Evolutionary conservation across 2,329 filamentous ascomycete genomes (phyloP).

Genomic region (Cladosporium sphaerospermum): DNA sequence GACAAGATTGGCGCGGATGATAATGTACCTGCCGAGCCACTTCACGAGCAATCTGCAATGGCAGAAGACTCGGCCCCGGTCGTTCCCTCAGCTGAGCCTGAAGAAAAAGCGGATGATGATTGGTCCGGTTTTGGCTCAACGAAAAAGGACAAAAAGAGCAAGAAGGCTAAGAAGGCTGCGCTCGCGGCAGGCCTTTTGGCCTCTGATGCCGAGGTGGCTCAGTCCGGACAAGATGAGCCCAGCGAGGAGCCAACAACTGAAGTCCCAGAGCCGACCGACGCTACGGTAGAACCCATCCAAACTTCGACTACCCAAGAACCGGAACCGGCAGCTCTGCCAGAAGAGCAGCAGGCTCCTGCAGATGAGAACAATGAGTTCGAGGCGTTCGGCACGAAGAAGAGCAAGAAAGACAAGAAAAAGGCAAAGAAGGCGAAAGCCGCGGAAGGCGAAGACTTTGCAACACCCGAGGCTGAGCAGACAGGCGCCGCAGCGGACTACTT

Average conservation of each 20-base stretch:
- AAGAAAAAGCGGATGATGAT: slow-evolving; percentile 17
- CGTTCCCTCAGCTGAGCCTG: neutral
- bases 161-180: slow-evolving; percentile 15
- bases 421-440: slow-evolving; percentile 16
- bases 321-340: neutral
- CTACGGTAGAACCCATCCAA: no score
- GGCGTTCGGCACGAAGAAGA: slow-evolving; percentile 17
- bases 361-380: slow-evolving; percentile 12
- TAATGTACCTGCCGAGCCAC: neutral
- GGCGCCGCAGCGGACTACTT: neutral
- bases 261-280: no score
- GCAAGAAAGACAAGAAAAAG: slow-evolving; percentile 34
- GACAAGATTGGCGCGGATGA: neutral
- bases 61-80: neutral
- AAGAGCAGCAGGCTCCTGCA: neutral
- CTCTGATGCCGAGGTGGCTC: neutral
- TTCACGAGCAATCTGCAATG: neutral
- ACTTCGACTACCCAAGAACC: no score
- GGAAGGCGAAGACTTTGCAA: neutral
- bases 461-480: neutral
- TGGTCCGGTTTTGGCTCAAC: slow-evolving; percentile 10
- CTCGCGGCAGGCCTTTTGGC: neutral
- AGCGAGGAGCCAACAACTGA: no score
- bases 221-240: no score
- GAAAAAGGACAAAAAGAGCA: slow-evolving; percentile 27